phyloP scores from a whole-genome alignment of 1,284 basidiomycete species.

The Pseudozyma sp. region DNA sequence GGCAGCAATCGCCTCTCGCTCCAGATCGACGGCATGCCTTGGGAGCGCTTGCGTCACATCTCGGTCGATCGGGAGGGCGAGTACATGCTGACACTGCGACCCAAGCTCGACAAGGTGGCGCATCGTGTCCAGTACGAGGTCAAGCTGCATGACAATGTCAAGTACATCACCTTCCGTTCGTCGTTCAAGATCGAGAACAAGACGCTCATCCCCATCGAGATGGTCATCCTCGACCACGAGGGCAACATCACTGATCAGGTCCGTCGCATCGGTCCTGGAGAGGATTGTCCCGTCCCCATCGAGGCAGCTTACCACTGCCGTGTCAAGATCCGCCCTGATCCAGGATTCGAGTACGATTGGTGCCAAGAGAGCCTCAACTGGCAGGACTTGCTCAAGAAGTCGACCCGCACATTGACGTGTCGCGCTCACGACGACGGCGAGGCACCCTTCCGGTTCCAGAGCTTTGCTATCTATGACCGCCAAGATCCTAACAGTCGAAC shows the following conservation, averaged over 20 bases:
- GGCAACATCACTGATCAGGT: constrained; percentile 84
- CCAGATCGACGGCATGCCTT: constrained; percentile 85
- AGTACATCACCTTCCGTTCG: constrained; percentile 92
- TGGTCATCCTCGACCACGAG: constrained; percentile 86
- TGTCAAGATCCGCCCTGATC: constrained; percentile 90
- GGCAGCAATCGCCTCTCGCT: constrained; percentile 61
- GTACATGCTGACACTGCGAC: constrained; percentile 85
- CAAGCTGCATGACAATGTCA: constrained; percentile 90
- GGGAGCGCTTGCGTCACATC: constrained; percentile 89
- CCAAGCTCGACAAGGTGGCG: constrained; percentile 79
- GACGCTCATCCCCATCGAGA: constrained; percentile 91
- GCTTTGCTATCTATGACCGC: constrained; percentile 84
- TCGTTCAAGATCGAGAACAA: constrained; percentile 92
- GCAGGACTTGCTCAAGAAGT: constrained; percentile 84
- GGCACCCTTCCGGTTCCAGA: constrained; percentile 94
- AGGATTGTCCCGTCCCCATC: constrained; percentile 89
- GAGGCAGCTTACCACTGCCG: constrained; percentile 87
- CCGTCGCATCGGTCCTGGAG: constrained; percentile 90
- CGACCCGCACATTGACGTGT: constrained; percentile 85
- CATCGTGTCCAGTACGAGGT: constrained; percentile 91
- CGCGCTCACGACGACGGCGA: constrained; percentile 84
- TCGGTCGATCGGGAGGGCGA: constrained; percentile 96
- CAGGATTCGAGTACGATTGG: constrained; percentile 95
- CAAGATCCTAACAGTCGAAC: constrained; percentile 73
- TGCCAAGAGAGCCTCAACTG: constrained; percentile 84